These are phyloP conservation scores for Periconia digitata DNA, from an alignment of 2,329 filamentous ascomycete species.

Conservation along the genomic window DNA sequence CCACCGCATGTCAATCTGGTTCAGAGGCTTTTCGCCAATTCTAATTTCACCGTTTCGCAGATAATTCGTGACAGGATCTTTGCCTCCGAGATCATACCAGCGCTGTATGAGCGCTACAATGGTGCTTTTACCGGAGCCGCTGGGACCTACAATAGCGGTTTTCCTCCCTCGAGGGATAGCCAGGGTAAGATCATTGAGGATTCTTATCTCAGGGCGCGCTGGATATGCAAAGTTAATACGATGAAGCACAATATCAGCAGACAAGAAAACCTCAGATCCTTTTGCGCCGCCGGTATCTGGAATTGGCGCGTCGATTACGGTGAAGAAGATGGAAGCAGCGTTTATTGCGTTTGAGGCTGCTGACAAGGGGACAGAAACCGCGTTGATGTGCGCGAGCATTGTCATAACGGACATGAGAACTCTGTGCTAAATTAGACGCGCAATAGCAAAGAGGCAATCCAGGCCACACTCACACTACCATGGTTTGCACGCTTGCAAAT, in stretches of 20 bases:
- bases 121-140: constrained; percentile 89
- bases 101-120: constrained; percentile 87
- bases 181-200: constrained; percentile 80
- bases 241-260: constrained; percentile 26
- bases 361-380: constrained; percentile 20
- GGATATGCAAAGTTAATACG: constrained; percentile 28
- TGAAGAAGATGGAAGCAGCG: constrained; percentile 24
- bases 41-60: constrained; percentile 24
- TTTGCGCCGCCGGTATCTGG: constrained; percentile 13
- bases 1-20: constrained; percentile 80
- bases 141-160: constrained; percentile 88
- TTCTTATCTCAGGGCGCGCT: constrained; percentile 72
- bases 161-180: constrained; percentile 84
- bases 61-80: constrained; percentile 10
- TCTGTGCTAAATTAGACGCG: constrained; percentile 7
- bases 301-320: constrained; percentile 26
- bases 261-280: constrained; percentile 11
- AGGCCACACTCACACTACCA: constrained; percentile 17
- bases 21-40: constrained; percentile 59
- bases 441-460: not conserved
- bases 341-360: constrained; percentile 17
- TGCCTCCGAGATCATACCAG: constrained; percentile 69
- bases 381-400: constrained; percentile 17
- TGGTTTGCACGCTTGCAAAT: constrained; percentile 17
- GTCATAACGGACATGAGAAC: constrained; percentile 28